These are phyloP conservation scores for Fusarium chuoi DNA, from an alignment of 2,329 filamentous ascomycete genomes.

Conservation along the genomic window DNA sequence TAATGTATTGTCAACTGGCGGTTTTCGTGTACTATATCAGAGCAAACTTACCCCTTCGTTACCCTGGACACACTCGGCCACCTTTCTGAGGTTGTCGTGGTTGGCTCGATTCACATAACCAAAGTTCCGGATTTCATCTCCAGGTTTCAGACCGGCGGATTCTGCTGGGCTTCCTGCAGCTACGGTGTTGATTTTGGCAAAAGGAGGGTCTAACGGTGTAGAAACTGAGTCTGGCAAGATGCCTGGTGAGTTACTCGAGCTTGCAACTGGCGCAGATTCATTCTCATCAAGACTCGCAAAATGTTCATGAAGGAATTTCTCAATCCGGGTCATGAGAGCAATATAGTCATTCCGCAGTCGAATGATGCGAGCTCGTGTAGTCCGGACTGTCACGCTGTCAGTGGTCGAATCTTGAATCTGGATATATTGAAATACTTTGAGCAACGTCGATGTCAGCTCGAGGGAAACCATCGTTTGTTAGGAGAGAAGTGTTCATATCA, in stretches of 20 bases:
- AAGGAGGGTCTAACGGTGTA: conserved; percentile 55
- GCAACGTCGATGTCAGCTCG: conserved; percentile 94
- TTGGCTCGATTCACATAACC: conserved; percentile 86
- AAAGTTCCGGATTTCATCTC: conserved; percentile 86
- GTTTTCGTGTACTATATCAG: not conserved
- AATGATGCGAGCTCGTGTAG: conserved; percentile 91
- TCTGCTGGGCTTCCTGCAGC: conserved; percentile 82
- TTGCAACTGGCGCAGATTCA: conserved; percentile 44
- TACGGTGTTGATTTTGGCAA: conserved; percentile 91
- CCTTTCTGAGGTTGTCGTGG: conserved; percentile 84
- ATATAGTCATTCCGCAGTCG: conserved; percentile 93
- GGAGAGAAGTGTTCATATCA: conserved; percentile 88
- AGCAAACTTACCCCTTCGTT: conserved; percentile 81
- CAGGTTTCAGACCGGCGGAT: conserved; percentile 79
- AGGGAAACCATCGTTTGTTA: conserved; percentile 91
- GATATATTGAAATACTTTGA: conserved; percentile 72
- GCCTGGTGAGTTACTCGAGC: conserved; percentile 41
- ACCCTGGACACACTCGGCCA: conserved; percentile 89
- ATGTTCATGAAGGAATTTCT: conserved; percentile 87
- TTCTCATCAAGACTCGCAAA: conserved; percentile 77
- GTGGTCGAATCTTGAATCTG: not conserved
- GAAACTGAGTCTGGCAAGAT: conserved; percentile 48
- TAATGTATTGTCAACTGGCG: conserved; percentile 52
- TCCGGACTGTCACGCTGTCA: conserved; percentile 74
- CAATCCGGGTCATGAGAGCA: conserved; percentile 82